Evolutionary conservation across 2,329 filamentous ascomycete genomes (phyloP).

Genomic region (Phymatotrichopsis omnivora): DNA sequence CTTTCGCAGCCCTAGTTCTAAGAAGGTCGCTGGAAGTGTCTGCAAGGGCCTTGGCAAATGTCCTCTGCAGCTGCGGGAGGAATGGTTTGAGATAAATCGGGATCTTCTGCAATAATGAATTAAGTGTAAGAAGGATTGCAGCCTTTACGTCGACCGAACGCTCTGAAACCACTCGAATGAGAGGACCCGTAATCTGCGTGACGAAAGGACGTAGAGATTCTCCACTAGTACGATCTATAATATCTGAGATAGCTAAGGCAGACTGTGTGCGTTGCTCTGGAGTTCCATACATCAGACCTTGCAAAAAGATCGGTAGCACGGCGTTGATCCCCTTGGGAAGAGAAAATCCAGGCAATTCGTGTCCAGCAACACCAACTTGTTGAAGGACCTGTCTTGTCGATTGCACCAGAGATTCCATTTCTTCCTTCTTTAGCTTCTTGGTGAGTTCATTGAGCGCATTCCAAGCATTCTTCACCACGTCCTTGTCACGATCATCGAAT

Average conservation of each 20-base stretch:
- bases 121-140: conserved; percentile 85
- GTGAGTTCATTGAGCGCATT: conserved; percentile 77
- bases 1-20: conserved; percentile 80
- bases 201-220: conserved; percentile 88
- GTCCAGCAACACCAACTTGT: conserved; percentile 78
- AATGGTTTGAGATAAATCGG: conserved; percentile 92
- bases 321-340: conserved; percentile 96
- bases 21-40: conserved; percentile 85
- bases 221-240: conserved; percentile 83
- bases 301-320: conserved; percentile 90
- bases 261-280: conserved; percentile 84
- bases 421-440: conserved; percentile 83
- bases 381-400: conserved; percentile 79
- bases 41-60: conserved; percentile 90
- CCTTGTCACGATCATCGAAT: conserved; percentile 74
- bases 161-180: conserved; percentile 96
- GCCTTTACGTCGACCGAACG: conserved; percentile 92
- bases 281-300: conserved; percentile 94
- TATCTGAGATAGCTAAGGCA: conserved; percentile 87
- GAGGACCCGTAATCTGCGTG: conserved; percentile 90
- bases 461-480: conserved; percentile 86
- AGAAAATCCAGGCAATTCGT: conserved; percentile 74
- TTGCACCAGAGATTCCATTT: conserved; percentile 86
- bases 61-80: conserved; percentile 88
- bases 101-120: conserved; percentile 94